These are phyloP conservation scores for Lentinus brumalis DNA, from an alignment of 768 basidiomycete genomes.

Conservation along the genomic window DNA sequence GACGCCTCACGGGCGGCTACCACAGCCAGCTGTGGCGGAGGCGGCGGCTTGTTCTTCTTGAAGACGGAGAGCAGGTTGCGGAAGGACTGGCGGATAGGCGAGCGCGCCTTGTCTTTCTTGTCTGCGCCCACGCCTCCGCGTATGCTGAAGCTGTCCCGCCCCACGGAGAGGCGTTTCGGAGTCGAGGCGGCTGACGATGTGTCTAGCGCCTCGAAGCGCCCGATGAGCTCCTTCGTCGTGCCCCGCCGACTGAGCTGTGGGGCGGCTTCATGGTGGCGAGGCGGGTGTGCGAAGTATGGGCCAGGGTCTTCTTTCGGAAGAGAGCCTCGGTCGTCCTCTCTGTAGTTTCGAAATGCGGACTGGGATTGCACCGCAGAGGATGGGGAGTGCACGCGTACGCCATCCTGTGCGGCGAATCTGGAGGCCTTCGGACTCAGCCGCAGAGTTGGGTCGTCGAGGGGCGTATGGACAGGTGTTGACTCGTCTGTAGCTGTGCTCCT, in stretches of 20 bases:
- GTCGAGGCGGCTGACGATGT: not conserved
- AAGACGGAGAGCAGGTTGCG: slow-evolving; percentile 64
- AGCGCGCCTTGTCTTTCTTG: slow-evolving; percentile 46
- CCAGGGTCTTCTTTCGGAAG: not conserved
- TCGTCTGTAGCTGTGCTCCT: slow-evolving; percentile 11
- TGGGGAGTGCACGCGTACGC: slow-evolving; percentile 2
- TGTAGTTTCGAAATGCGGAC: not conserved
- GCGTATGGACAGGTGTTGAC: slow-evolving; percentile 8
- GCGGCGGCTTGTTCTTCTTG: slow-evolving; percentile 44
- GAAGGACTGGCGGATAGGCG: slow-evolving; percentile 64
- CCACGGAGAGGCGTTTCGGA: not conserved
- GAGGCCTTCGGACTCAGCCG: not conserved
- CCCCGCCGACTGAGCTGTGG: slow-evolving; percentile 14
- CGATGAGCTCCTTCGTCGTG: slow-evolving; percentile 55
- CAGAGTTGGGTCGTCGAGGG: slow-evolving; percentile 5
- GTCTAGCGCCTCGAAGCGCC: slow-evolving; percentile 51
- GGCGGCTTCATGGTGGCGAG: not conserved
- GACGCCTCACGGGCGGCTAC: too few species aligned
- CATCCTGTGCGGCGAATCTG: not conserved
- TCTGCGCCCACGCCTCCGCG: slow-evolving; percentile 16
- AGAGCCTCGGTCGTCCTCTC: not conserved
- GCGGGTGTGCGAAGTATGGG: slow-evolving; percentile 5
- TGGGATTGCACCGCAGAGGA: not conserved
- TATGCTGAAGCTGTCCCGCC: not conserved
- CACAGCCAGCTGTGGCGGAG: not conserved